These are phyloP conservation scores for Bruguiera hainesii DNA, from an alignment of 441 rosid genomes.

Conservation along the genomic window DNA sequence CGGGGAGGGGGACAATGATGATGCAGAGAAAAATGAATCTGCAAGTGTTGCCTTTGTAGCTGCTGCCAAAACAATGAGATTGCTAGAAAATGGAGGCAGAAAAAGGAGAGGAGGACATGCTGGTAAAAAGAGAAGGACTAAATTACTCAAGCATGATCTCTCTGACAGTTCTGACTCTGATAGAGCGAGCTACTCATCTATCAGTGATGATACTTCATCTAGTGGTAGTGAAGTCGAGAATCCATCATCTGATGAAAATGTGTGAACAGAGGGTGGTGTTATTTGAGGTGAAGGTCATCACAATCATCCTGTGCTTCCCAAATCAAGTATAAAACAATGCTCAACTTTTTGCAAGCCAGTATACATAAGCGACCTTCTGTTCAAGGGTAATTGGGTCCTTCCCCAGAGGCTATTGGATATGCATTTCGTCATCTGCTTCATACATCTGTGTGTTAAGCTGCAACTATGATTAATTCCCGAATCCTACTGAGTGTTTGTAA, in stretches of 20 bases:
- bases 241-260: slow-evolving; percentile 31
- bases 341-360: background rate
- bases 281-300: background rate
- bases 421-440: background rate
- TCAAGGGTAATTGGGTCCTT: background rate
- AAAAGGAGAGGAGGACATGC: slow-evolving; percentile 29
- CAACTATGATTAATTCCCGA: too few relatives aligned
- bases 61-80: slow-evolving; percentile 44
- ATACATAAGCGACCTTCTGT: background rate
- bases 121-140: slow-evolving; percentile 27
- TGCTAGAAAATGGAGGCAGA: slow-evolving; percentile 20
- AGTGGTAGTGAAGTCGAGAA: slow-evolving; percentile 40
- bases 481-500: too few relatives aligned
- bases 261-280: slow-evolving; percentile 1
- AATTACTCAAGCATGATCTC: slow-evolving; percentile 31
- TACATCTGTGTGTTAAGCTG: too few relatives aligned
- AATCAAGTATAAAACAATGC: background rate
- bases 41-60: slow-evolving; percentile 38
- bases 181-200: slow-evolving; percentile 18
- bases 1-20: slow-evolving; percentile 28
- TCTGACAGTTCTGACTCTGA: slow-evolving; percentile 21
- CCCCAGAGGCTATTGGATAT: background rate
- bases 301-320: background rate
- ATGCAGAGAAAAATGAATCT: slow-evolving; percentile 21
- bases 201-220: slow-evolving; percentile 21